Percentiles rank a stretch among this genome's conserved stretches.
phyloP scores from a whole-genome alignment of 306 rosid genomes.

The Cicer pinnatifidum region DNA sequence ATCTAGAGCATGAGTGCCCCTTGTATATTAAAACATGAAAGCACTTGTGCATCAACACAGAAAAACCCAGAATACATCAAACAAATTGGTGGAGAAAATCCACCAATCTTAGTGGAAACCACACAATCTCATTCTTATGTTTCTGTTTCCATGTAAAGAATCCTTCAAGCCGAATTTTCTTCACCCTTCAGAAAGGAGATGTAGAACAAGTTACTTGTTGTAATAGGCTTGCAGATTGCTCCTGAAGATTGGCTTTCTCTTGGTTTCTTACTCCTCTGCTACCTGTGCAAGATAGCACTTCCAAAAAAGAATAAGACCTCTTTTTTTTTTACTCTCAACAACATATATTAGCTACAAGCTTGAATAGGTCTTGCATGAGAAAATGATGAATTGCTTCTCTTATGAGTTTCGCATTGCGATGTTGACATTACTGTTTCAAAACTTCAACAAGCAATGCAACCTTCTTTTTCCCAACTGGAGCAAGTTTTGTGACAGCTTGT shows the following conservation, averaged over 20 bases:
- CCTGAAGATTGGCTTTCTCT: conserved; percentile 17
- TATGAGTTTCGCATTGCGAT: conserved; percentile 53
- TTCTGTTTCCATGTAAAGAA: conserved; percentile 28
- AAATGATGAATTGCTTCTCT: conserved; percentile 50
- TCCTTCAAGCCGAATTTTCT: conserved; percentile 32
- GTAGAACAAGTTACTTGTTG: conserved; percentile 22
- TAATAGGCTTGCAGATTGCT: conserved; percentile 35
- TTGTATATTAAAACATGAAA: conserved; percentile 39
- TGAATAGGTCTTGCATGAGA: conserved; percentile 61
- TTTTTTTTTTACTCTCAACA: conserved; percentile 34
- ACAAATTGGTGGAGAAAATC: conserved; percentile 36
- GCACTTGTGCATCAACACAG: conserved; percentile 3
- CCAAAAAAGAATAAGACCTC: not conserved
- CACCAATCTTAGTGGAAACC: conserved; percentile 21
- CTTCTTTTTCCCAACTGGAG: conserved; percentile 76
- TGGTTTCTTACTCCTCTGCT: conserved; percentile 18
- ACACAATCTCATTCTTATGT: not conserved
- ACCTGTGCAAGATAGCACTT: conserved; percentile 9
- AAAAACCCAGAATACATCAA: conserved; percentile 36
- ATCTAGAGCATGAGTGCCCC: conserved; percentile 41
- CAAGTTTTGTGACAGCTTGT: conserved; percentile 69
- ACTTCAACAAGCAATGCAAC: conserved; percentile 88
- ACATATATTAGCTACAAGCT: conserved; percentile 62
- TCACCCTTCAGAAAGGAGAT: conserved; percentile 28
- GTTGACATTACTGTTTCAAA: conserved; percentile 73